phyloP scores from a whole-genome alignment of 2,329 filamentous ascomycete genomes.

The Neofusicoccum umdonicola region DNA sequence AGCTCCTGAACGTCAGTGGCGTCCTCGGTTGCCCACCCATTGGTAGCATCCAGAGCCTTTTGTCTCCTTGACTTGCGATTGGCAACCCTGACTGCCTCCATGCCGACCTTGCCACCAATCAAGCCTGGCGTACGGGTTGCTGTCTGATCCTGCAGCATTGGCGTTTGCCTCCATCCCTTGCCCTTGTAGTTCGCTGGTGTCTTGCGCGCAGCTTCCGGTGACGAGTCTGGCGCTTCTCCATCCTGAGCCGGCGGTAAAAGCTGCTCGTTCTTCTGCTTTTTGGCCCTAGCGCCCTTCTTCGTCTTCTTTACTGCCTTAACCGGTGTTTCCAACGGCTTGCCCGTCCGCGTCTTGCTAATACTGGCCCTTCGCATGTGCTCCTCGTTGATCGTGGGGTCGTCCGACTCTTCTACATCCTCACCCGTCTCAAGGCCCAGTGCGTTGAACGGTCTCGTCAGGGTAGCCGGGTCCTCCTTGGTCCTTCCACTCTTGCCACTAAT shows the following conservation, averaged over 20 bases:
- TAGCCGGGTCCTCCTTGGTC: constrained; percentile 36
- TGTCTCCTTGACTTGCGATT: constrained; percentile 47
- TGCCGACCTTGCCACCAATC: constrained; percentile 37
- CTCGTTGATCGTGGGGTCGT: constrained; percentile 30
- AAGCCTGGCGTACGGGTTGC: constrained; percentile 41
- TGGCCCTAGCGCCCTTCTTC: constrained; percentile 43
- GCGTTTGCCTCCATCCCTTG: constrained; percentile 67
- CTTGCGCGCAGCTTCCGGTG: constrained; percentile 31
- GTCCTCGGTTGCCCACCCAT: constrained; percentile 94
- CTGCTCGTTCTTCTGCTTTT: constrained; percentile 38
- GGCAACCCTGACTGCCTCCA: constrained; percentile 36
- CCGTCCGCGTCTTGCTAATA: constrained; percentile 40
- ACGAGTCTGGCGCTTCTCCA: constrained; percentile 27
- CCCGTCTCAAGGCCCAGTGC: constrained; percentile 39
- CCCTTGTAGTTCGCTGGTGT: constrained; percentile 46
- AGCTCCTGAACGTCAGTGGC: constrained; percentile 91
- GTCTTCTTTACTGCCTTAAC: constrained; percentile 46
- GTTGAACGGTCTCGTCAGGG: constrained; percentile 40
- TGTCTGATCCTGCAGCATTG: constrained; percentile 60
- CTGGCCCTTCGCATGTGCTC: constrained; percentile 32
- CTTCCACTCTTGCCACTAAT: constrained; percentile 24
- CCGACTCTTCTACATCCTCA: constrained; percentile 33
- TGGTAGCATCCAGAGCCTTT: constrained; percentile 57
- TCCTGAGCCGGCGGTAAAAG: constrained; percentile 29
- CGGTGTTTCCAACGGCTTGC: constrained; percentile 38